A percentile compares a stretch with the other conserved stretches of the same genome.
phyloP scores from a whole-genome alignment of 179 eudicot genomes.

The Silene vulgaris region DNA sequence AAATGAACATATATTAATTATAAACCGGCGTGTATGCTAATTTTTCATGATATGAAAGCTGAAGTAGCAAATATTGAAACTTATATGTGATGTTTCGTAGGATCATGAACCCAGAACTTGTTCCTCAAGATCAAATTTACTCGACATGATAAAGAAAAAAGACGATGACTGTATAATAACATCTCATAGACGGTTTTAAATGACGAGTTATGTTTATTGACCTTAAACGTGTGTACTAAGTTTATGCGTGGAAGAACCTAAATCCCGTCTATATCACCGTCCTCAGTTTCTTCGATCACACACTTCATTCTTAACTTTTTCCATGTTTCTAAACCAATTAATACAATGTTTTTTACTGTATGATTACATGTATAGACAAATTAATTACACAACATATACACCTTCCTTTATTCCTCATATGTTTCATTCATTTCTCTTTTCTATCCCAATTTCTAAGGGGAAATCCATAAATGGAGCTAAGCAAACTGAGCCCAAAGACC shows the following conservation, averaged over 20 bases:
- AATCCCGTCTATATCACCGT: no score
- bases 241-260: no score
- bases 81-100: no score
- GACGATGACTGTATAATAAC: no score
- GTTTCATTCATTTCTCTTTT: not conserved
- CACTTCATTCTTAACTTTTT: not conserved
- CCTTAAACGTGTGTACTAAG: no score
- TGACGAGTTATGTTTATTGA: not conserved
- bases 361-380: constrained; percentile 3
- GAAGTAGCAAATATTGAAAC: not conserved
- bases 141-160: no score
- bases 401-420: constrained; percentile 1
- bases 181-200: not conserved
- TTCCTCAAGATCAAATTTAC: no score
- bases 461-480: not conserved
- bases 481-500: constrained; percentile 18
- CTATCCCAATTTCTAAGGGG: not conserved
- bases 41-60: constrained; percentile 23
- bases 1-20: constrained; percentile 10
- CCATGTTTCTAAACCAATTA: not conserved
- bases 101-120: no score
- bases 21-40: constrained; percentile 23
- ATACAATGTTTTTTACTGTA: not conserved
- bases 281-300: not conserved
- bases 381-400: not conserved